Evolutionary conservation across 495 filamentous ascomycete species (phyloP), one percentile per base, ranked within the genome.

Genomic region (Penicillium pancosmium): DNA sequence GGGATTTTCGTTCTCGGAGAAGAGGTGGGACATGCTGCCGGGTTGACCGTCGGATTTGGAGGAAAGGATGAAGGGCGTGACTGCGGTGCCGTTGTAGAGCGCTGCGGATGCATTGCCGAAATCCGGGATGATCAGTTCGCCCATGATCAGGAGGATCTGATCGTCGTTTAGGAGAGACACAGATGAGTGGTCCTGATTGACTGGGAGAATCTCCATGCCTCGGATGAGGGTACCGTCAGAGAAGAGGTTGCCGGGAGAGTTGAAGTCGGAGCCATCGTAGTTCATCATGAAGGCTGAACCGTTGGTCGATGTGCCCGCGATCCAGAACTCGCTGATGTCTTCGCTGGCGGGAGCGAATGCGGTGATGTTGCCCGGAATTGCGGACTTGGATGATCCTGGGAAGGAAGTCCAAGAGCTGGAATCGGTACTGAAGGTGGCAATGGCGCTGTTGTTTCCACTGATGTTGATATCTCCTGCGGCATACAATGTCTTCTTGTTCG

Each of bases 21-120:
- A 92, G 51, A 97, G 70, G 57, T 82, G 84, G 10, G 89, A 85
- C 61, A 99, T 83, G 57, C 84, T 89, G 47, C 93, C 91, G 4
- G 86, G 78, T 15, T 75, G 70, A 50, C 85, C 84, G 63, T 84
- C 79, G 13, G 75, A 73, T 23, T 80, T 87, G 34, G 85, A 86
- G 18, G 91, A 88, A 38, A 99, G 85, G 49, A 91, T 82, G 72
- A 92, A 96, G 7, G 94, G 94, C 23, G 76, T 76, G 65, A 95
- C 83, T 11, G 73, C 78, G 5, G 84, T 91, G 60, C 94, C 93
- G 63, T 98, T 88, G 72, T 86, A 98, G 40, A 97, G 75, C 5
- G 85, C 94, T 1, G 90, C 92, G n/a, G 93, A 96, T 12, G 88
- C 90, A 62, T 85, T 86, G 59, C 93, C 93, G 70, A 91, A 95